Base-by-base conservation (phyloP, 306 rosid genomes). In the Dryas octopetala region DNA sequence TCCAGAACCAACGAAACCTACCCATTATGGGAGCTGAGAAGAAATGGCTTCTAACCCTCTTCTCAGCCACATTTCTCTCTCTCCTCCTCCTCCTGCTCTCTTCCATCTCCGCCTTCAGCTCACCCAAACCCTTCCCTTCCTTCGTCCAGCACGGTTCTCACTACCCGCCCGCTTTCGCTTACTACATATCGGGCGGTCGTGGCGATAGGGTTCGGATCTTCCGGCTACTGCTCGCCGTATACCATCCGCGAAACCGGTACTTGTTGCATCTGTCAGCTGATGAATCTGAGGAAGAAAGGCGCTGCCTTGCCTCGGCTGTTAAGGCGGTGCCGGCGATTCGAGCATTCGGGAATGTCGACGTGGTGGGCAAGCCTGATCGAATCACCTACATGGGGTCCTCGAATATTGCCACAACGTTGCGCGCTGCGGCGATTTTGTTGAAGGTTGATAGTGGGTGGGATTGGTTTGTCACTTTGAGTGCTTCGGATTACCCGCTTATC, bases 391-490 rank as follows among this genome's bases (percentile, higher is more conserved):
- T 86, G 93, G 99, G 99, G 0, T 83, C 97, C 15, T 83, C 97
- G 12, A 87, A 85, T 73, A 79, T 90, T 70, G 97, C 99, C 45
- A 81, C 89, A 15, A 63, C 87, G 5, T 62, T 95, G 55, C 85
- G 89, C 15, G 99, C 99, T 43, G 99, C 97, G 11, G 96, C 99
- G 17, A 78, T 95, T 64, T 71, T 95, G 88, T 78, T 92, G 73
- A 89, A 79, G 75, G 80, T 95, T 74, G 97, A 95, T 75, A 45
- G 81, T 77, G 93, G 92, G 2, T 95, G 98, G 98, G 86, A 89
- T 76, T 91, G 98, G 98, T 90, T 95, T 65, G 69, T 95, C 46
- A 86, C 93, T 68, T 83, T 95, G 91, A 95, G 88, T 74, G 97
- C 97, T 2, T 67, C 41, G 75, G 98, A 95, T 79, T 95, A 95